Base-by-base conservation (phyloP, 139 green algal species). In the Choricystis sp. region DNA sequence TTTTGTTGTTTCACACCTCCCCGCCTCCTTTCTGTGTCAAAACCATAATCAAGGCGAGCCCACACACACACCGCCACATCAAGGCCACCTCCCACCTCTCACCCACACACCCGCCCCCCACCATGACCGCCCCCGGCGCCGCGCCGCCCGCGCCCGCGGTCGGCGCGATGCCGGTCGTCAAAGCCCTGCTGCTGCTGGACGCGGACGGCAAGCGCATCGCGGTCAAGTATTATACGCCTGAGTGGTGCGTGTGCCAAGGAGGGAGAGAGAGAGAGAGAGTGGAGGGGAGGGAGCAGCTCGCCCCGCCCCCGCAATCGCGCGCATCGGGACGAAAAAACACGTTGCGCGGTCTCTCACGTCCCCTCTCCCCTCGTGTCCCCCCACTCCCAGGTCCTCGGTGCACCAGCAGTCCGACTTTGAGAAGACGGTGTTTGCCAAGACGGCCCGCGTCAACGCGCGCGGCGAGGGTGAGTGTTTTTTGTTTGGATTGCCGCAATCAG, bases 181-280 rank as follows among this genome's bases (percentile, higher is more conserved):
- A 92, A 64, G 94, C 88, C 62, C 70, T 99, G 30, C 58, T 98
- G 14, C 70, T 99, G 31, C 75, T 99, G 29, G 94, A 99, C 70
- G 81, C 81, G 19, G 94, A 99, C 55, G 94, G 94, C 28, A 96
- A 96, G 74, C 77, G 94, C 29, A 93, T 99, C 29, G 89, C 89
- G 19, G 92, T 99, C 26, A 96, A 98, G 73, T 99, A 99, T 72
- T 99, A 89, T 56, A 66, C 75, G 25, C 58, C 76, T 4, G 87
- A 98, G 14, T 95, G 88, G 89, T 94, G 69, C 69, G 77, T 56
- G 24, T 27, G 4, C n/a, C n/a, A n/a, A 28, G 31, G 4, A 49
- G 24, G 67, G 57, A 2, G 57, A 19, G 16, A 3, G 23, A 31
- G 14, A 26, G 25, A 26, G 1, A 64, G 2, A 28, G 19, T 49